Percentiles rank a stretch among this genome's conserved stretches.
These are phyloP conservation scores for Karstenula rhodostoma DNA, from an alignment of 2,329 filamentous ascomycete genomes.

Conservation along the genomic window DNA sequence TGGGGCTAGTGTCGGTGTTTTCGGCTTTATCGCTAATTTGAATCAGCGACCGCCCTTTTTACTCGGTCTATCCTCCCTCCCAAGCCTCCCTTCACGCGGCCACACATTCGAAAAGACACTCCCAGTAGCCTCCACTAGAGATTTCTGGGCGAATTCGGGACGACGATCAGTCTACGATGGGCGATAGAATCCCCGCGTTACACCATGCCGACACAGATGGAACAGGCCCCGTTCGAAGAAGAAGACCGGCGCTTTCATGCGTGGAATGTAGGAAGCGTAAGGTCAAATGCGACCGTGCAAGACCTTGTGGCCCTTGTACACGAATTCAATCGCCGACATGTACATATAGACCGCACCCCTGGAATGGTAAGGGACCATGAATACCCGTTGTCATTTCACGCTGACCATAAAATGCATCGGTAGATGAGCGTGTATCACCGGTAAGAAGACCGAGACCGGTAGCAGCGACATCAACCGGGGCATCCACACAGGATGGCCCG, in stretches of 20 bases:
- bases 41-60: background rate
- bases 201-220: slow-evolving; percentile 26
- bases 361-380: background rate
- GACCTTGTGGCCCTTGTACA: slow-evolving; percentile 36
- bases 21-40: slow-evolving; percentile 2
- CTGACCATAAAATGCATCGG: background rate
- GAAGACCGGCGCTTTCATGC: slow-evolving; percentile 40
- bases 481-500: background rate
- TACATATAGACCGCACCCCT: slow-evolving; percentile 30
- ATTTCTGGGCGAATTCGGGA: background rate
- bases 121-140: background rate
- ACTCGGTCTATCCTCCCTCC: background rate
- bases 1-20: background rate
- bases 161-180: background rate
- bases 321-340: slow-evolving; percentile 33
- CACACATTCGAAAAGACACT: background rate
- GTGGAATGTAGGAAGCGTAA: slow-evolving; percentile 42
- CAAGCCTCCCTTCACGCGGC: background rate
- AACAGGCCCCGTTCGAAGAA: slow-evolving; percentile 30
- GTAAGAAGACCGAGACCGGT: background rate
- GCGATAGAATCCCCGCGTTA: slow-evolving; percentile 11
- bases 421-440: slow-evolving; percentile 1
- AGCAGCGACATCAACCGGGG: background rate
- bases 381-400: background rate
- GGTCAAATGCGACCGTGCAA: slow-evolving; percentile 39